Percentiles rank a stretch among this genome's conserved stretches.
These are phyloP conservation scores for Diutina sp. DNA, from an alignment of 1,139 yeast species.

Conservation along the genomic window DNA sequence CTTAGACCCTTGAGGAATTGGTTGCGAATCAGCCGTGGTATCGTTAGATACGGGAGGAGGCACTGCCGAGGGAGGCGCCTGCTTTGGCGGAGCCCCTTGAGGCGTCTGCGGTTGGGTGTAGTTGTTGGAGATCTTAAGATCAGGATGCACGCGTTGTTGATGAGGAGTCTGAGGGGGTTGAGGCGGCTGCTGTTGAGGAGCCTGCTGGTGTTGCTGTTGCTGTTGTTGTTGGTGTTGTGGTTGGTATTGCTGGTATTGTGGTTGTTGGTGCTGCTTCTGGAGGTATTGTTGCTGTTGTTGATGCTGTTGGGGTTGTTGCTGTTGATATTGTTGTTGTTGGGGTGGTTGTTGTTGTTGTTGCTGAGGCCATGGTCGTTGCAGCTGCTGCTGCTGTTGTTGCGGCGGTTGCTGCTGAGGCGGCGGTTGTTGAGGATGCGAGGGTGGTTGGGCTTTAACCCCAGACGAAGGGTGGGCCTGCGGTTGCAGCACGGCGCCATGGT, in stretches of 20 bases:
- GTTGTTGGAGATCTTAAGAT: conserved; percentile 14
- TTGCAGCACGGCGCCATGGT: neutral
- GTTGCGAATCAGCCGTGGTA: neutral
- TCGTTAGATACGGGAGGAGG: neutral
- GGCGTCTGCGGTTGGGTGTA: neutral
- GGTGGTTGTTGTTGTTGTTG: neutral
- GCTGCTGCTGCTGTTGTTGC: neutral
- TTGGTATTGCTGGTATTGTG: neutral
- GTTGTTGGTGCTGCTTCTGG: neutral
- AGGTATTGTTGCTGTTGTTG: neutral
- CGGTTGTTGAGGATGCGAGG: neutral
- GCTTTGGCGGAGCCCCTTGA: neutral
- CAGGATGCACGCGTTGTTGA: conserved; percentile 16
- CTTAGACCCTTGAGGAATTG: neutral
- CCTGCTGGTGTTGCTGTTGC: neutral
- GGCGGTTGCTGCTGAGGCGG: neutral
- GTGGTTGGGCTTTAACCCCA: neutral
- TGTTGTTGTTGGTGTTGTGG: neutral
- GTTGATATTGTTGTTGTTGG: neutral
- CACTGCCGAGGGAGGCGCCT: neutral
- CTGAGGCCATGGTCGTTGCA: neutral
- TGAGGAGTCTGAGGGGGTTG: neutral
- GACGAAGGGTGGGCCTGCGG: neutral
- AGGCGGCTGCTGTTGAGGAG: neutral
- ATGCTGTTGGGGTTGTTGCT: neutral